Conservation (phyloP, 345 rosid species). For the Salix viminalis region DNA sequence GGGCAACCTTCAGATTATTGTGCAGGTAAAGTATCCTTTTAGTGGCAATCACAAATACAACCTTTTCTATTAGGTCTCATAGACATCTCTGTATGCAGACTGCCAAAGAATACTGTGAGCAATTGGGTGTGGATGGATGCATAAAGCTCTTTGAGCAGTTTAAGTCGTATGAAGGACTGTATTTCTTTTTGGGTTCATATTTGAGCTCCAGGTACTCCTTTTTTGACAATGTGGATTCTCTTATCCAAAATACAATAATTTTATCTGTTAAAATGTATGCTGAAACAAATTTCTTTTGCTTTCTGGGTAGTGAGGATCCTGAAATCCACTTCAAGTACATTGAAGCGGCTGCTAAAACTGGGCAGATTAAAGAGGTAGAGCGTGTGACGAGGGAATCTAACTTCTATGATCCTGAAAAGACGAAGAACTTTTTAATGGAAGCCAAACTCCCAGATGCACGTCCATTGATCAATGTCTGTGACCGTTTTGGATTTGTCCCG, state of each 20-base stretch:
- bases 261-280: not conserved
- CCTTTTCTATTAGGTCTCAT: not conserved
- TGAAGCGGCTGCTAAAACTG: slow-evolving; percentile 91
- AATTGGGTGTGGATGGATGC: slow-evolving; percentile 89
- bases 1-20: slow-evolving; percentile 94
- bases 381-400: slow-evolving; percentile 96
- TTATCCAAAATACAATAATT: not conserved
- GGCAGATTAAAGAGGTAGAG: slow-evolving; percentile 94
- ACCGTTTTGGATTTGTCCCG: slow-evolving; percentile 91
- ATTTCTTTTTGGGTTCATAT: slow-evolving; percentile 92
- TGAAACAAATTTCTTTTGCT: not conserved
- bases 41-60: slow-evolving; percentile 9
- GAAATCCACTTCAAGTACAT: slow-evolving; percentile 96
- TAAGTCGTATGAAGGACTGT: slow-evolving; percentile 90
- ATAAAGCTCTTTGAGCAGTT: slow-evolving; percentile 92
- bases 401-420: slow-evolving; percentile 90
- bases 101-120: slow-evolving; percentile 94
- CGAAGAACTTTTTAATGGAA: slow-evolving; percentile 95
- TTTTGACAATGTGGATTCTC: not conserved
- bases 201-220: slow-evolving; percentile 76
- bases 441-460: slow-evolving; percentile 98
- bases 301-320: slow-evolving; percentile 78
- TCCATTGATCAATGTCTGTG: slow-evolving; percentile 89
- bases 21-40: slow-evolving; percentile 51
- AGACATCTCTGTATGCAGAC: slow-evolving; percentile 39